Evolutionary conservation across 495 filamentous ascomycete genomes (phyloP), one percentile per base, ranked within the genome.

Genomic region (Sporormia fimetaria): DNA sequence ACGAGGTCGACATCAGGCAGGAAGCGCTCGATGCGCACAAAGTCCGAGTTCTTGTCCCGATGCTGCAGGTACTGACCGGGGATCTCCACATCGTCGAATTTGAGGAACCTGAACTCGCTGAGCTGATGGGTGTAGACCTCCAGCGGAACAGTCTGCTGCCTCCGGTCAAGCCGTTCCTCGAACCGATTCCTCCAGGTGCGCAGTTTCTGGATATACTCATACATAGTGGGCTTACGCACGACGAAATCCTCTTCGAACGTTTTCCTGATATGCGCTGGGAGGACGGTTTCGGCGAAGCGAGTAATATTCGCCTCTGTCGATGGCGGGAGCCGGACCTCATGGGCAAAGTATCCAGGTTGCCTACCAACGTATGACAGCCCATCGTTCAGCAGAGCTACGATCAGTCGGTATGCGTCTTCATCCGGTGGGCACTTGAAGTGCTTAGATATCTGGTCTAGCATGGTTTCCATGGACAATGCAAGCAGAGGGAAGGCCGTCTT

Each of bases 381-480:
- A 61, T 99, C 92, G 56, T 95, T 96, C 10, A 99, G 72, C 9
- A 99, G 72, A 10, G 92, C 92, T 21, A 94, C 87, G 41, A 99
- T 96, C n/a, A 99, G 69, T 12, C 92, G 76, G 58, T 95, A 96
- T 5, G 92, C 92, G 63, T 99, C 92, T 56, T 99, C 92, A 52
- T 99, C 92, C 0, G 88, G 87, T 20, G 87, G 88, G 55, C 88
- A 95, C 58, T 95, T 96, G 74, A 96, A 96, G 62, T 96, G 80
- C 69, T 94, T 95, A 60, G 83, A 76, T 49, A 96, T 94, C 62
- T 94, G 86, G 56, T 99, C 92, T 21, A 94, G 86, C 88, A 99
- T 96, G 0, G 87, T 92, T 64, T 99, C 92, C 87, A 99, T 95
- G 2, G 90, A 96, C 23, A 95, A 66, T 3, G 90, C 88, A 44